Base-by-base conservation (phyloP, 2,329 filamentous ascomycete species). In the Falciphora oryzae region DNA sequence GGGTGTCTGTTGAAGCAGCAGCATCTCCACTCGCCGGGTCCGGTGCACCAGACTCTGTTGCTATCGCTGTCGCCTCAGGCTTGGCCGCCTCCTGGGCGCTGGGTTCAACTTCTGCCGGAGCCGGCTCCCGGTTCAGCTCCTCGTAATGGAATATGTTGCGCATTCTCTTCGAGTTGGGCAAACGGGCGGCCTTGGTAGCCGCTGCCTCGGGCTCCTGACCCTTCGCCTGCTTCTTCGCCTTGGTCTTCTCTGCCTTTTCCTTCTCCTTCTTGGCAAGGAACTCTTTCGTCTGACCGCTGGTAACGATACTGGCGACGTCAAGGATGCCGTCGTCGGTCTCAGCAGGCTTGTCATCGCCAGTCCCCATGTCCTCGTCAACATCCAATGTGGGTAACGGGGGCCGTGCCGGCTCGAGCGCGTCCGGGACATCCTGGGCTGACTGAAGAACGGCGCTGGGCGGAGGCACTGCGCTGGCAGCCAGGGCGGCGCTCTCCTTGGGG, bases 251-350 rank as follows among this genome's bases (percentile, higher is more conserved):
- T 6, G 82, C 81, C 80, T 91, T 93, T 72, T 93, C 90, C 73
- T 88, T 90, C 72, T 94, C 91, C 74, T 91, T 92, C 77, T 91
- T 91, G 13, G 90, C 91, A 7, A 95, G 79, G 70, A 93, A 94
- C 71, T 95, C 91, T 69, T 87, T 86, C 69, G 92, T 92, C 74
- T 92, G 90, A 38, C 91, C 91, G 69, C 87, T 90, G 1, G 90
- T 90, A 50, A 95, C 91, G 68, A 95, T 93, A 69, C 85, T 89
- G n/a, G 91, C 92, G 60, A 95, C 90, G 69, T 95, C 90, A 3
- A 95, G 80, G 11, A 93, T 90, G 29, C 91, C 91, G 65, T 94
- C 91, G 1, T 87, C 84, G 2, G 82, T 80, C 1, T 78, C 76
- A 4, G 76, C 74, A 11, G 73, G 74, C 65, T 79, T 80, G n/a